Conservation (phyloP, 495 filamentous ascomycete species). For the Pyrenula aspistea region DNA sequence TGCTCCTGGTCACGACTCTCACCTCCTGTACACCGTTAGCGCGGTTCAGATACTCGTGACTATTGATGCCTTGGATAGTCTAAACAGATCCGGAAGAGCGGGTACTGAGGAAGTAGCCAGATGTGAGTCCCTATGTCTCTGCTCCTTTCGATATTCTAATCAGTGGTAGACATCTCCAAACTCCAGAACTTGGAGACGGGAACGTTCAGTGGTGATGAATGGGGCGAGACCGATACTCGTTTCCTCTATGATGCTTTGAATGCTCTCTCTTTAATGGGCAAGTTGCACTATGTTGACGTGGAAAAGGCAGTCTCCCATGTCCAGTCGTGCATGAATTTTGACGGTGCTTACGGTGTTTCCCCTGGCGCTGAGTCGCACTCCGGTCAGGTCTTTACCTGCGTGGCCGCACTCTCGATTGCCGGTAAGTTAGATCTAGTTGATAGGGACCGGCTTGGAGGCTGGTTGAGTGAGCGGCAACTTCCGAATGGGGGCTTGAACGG, state of each 20-base stretch:
- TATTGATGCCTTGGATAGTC: constrained; percentile 70
- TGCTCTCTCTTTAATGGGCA: constrained; percentile 67
- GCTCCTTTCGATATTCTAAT: background rate
- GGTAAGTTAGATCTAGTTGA: constrained; percentile 74
- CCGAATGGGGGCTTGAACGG: constrained; percentile 85
- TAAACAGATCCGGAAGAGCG: constrained; percentile 54
- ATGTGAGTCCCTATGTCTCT: constrained; percentile 44
- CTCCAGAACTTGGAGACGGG: constrained; percentile 74
- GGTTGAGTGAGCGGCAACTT: constrained; percentile 88
- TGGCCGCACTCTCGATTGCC: constrained; percentile 79
- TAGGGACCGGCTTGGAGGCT: constrained; percentile 65
- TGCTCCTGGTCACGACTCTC: constrained; percentile 85
- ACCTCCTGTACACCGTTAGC: constrained; percentile 89
- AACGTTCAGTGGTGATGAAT: constrained; percentile 85
- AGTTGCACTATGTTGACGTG: constrained; percentile 61
- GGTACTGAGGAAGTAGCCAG: constrained; percentile 60
- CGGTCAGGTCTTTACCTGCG: constrained; percentile 88
- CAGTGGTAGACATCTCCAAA: constrained; percentile 61
- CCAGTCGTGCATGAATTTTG: constrained; percentile 73
- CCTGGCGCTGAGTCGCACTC: constrained; percentile 88
- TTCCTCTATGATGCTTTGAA: constrained; percentile 86
- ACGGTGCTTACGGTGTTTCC: constrained; percentile 81
- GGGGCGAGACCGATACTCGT: constrained; percentile 90
- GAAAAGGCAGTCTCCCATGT: constrained; percentile 67
- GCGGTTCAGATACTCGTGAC: constrained; percentile 83